Conservation (phyloP, 1,139 yeast genomes). For the Saccharomyces hybrid region DNA sequence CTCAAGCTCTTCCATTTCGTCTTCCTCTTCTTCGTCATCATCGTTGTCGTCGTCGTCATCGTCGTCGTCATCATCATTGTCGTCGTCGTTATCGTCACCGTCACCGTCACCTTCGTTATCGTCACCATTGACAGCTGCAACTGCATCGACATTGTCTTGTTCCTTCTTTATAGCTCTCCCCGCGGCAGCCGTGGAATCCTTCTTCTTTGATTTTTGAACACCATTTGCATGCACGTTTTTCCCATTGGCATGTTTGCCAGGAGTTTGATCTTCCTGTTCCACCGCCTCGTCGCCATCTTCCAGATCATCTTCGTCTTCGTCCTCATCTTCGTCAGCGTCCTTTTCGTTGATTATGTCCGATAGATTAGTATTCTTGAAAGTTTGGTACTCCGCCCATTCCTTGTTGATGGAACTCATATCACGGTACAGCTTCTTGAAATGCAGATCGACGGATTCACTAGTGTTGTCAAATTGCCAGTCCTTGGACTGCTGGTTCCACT, state of each 20-base stretch:
- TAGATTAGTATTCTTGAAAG: slow-evolving; percentile 11
- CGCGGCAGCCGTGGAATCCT: slow-evolving; percentile 13
- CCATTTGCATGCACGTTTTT: slow-evolving; percentile 7
- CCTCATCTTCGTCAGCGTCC: slow-evolving; percentile 6
- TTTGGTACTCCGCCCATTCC: slow-evolving; percentile 20
- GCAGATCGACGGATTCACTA: slow-evolving; percentile 8
- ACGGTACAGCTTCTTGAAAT: slow-evolving; percentile 13
- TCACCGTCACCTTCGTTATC: slow-evolving; percentile 11
- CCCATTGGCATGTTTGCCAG: slow-evolving; percentile 8
- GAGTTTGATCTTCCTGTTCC: slow-evolving; percentile 1
- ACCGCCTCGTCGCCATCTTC: slow-evolving; percentile 14
- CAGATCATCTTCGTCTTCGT: slow-evolving; percentile 6
- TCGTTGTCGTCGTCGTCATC: slow-evolving; percentile 9
- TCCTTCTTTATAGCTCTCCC: slow-evolving; percentile 6
- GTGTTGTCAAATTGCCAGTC: slow-evolving; percentile 17
- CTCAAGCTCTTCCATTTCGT: slow-evolving; percentile 12
- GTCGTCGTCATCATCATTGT: slow-evolving; percentile 9
- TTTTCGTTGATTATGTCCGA: slow-evolving; percentile 10
- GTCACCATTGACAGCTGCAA: slow-evolving; percentile 4
- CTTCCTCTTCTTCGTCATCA: slow-evolving; percentile 7
- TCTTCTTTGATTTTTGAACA: slow-evolving; percentile 7
- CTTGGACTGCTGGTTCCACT: slow-evolving; percentile 28
- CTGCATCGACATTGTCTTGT: not conserved
- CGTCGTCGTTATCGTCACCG: slow-evolving; percentile 11
- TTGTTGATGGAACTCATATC: slow-evolving; percentile 14